Evolutionary conservation across 2,329 filamentous ascomycete species (phyloP).

Genomic region (Fusarium brachygibbosum): DNA sequence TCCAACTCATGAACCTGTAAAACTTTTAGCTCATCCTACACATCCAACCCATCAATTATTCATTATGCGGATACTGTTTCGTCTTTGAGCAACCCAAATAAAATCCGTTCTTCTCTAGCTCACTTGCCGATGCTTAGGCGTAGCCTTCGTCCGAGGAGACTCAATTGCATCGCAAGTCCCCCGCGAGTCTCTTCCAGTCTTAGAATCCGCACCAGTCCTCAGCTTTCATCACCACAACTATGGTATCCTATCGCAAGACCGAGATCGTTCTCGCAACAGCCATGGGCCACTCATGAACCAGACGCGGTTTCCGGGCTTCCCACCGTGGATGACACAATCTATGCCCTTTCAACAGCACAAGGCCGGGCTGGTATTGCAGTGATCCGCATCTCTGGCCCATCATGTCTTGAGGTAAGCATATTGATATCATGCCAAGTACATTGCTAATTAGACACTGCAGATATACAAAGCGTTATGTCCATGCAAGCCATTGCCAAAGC

Average conservation of each 20-base stretch:
- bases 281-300: slow-evolving; percentile 17
- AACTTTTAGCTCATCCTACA: slow-evolving; percentile 2
- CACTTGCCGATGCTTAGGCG: slow-evolving; percentile 46
- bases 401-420: slow-evolving; percentile 72
- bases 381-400: slow-evolving; percentile 85
- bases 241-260: neutral
- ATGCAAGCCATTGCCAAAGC: slow-evolving; percentile 58
- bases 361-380: slow-evolving; percentile 93
- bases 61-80: neutral
- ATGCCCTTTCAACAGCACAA: slow-evolving; percentile 88
- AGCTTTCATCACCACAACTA: neutral
- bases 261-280: slow-evolving; percentile 29
- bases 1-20: slow-evolving; percentile 15
- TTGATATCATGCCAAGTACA: neutral
- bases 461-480: slow-evolving; percentile 68
- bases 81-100: neutral
- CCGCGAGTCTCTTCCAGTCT: slow-evolving; percentile 4
- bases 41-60: neutral
- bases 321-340: slow-evolving; percentile 76
- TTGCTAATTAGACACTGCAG: slow-evolving; percentile 50
- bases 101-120: neutral
- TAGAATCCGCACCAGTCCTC: neutral
- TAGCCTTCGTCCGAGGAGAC: slow-evolving; percentile 38
- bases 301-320: slow-evolving; percentile 34
- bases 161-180: slow-evolving; percentile 29